A percentile compares a stretch with the other conserved stretches of the same genome.
Evolutionary conservation across 1,284 basidiomycete species (phyloP).

Genomic region (Fistulinella cinereoalba): DNA sequence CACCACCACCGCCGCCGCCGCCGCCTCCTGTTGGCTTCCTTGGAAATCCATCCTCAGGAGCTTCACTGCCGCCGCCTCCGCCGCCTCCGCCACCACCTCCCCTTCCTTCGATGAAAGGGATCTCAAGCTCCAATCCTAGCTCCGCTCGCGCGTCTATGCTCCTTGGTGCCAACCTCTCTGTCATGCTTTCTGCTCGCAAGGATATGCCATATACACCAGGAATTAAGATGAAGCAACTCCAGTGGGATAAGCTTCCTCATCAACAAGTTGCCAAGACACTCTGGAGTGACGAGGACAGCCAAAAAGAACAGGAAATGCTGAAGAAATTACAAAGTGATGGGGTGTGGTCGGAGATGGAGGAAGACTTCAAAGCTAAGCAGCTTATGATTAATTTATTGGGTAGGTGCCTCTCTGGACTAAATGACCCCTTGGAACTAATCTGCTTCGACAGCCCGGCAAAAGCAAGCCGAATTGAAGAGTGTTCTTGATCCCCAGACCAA

Average conservation of each 20-base stretch:
- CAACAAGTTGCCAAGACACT: constrained; percentile 81
- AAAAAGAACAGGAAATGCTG: constrained; percentile 75
- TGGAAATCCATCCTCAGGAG: constrained; percentile 34
- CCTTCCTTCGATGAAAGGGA: constrained; percentile 42
- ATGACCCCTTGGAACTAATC: constrained; percentile 1
- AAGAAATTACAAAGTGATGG: constrained; percentile 80
- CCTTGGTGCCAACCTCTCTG: constrained; percentile 55
- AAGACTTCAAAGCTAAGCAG: constrained; percentile 97
- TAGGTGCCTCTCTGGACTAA: constrained; percentile 28
- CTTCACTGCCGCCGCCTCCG: constrained; percentile 40
- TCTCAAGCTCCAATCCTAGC: constrained; percentile 46
- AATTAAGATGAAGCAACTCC: constrained; percentile 95
- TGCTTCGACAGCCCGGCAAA: constrained; percentile 61
- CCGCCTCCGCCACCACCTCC: constrained; percentile 46
- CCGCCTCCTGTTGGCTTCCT: constrained; percentile 29
- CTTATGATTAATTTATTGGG: constrained; percentile 82
- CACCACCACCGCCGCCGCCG: constrained; percentile 36
- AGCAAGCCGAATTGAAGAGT: constrained; percentile 82
- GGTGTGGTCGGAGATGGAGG: constrained; percentile 95
- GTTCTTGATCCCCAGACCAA: constrained; percentile 89
- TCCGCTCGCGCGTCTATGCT: constrained; percentile 60
- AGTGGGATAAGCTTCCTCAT: constrained; percentile 96
- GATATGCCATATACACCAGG: constrained; percentile 83
- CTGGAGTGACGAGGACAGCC: constrained; percentile 71
- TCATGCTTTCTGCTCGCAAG: constrained; percentile 68